Conservation (phyloP, 805 yeast species). For the Allodekkera sacchari region DNA sequence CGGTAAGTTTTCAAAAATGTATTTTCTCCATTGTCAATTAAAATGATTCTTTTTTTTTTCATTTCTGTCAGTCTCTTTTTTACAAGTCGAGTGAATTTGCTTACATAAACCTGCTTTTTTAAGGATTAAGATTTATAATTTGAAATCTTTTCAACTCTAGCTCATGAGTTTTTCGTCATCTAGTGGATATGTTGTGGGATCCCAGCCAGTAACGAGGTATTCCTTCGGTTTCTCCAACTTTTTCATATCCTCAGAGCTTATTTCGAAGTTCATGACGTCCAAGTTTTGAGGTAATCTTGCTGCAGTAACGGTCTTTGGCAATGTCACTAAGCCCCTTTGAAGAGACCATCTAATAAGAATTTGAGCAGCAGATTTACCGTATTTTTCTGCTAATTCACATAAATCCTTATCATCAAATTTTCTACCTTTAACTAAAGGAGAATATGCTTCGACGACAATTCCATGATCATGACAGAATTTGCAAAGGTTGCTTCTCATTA, state of each 20-base stretch:
- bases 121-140: too few species aligned
- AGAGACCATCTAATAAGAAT: conserved; percentile 60
- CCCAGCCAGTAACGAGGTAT: conserved; percentile 8
- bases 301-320: conserved; percentile 22
- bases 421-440: conserved; percentile 51
- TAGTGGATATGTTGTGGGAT: conserved; percentile 7
- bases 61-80: too few species aligned
- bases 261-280: conserved; percentile 29
- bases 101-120: too few species aligned
- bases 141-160: too few species aligned
- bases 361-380: conserved; percentile 42
- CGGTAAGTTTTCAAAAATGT: too few species aligned
- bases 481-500: conserved; percentile 33
- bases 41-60: too few species aligned
- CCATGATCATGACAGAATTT: conserved; percentile 34
- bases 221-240: conserved; percentile 30
- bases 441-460: conserved; percentile 50
- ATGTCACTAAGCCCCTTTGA: conserved; percentile 44
- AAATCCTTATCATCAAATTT: conserved; percentile 36
- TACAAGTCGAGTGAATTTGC: too few species aligned
- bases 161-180: conserved; percentile 6
- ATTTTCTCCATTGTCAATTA: too few species aligned
- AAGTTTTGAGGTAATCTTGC: conserved; percentile 32
- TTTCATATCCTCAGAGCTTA: conserved; percentile 28
- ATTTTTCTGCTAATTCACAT: conserved; percentile 36